A percentile compares a stretch with the other conserved stretches of the same genome.
Conservation (phyloP, 2,329 filamentous ascomycete species). For the Apiospora phragmitis region DNA sequence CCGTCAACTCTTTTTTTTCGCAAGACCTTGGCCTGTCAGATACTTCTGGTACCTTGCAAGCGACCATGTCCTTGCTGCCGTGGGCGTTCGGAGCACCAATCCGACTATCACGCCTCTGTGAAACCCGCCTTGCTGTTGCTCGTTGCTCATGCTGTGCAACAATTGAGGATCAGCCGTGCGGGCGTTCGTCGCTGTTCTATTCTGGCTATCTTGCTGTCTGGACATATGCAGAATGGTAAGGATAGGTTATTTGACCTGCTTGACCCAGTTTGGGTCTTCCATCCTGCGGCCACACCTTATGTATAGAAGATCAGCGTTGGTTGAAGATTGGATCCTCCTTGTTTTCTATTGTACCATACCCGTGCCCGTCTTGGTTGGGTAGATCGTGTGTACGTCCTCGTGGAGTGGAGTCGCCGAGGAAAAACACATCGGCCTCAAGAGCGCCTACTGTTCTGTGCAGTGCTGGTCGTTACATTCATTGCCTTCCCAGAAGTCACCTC, state of each 20-base stretch:
- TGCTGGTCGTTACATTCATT: not conserved
- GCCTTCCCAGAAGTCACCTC: not conserved
- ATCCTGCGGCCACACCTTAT: not conserved
- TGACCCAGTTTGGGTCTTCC: not conserved
- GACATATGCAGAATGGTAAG: not conserved
- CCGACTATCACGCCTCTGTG: slow-evolving; percentile 2
- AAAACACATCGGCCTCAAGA: too few relatives aligned
- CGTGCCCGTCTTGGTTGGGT: not conserved
- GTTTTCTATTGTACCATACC: not conserved
- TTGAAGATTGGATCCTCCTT: not conserved
- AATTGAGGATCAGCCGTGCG: not conserved
- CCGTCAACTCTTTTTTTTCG: not conserved
- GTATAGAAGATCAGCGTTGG: not conserved
- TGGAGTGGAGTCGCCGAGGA: not conserved
- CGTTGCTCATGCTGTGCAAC: not conserved
- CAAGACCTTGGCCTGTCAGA: not conserved
- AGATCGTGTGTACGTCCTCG: not conserved
- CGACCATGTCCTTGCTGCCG: not conserved
- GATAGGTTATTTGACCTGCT: not conserved
- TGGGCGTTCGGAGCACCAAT: not conserved
- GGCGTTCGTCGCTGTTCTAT: not conserved
- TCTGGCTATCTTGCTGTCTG: not conserved
- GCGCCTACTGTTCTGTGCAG: not conserved
- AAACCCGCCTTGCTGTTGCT: not conserved
- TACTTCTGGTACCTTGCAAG: not conserved